Percentiles rank a stretch among this genome's conserved stretches.
phyloP scores from a whole-genome alignment of 2,329 filamentous ascomycete species.

The Coleophoma crateriformis region DNA sequence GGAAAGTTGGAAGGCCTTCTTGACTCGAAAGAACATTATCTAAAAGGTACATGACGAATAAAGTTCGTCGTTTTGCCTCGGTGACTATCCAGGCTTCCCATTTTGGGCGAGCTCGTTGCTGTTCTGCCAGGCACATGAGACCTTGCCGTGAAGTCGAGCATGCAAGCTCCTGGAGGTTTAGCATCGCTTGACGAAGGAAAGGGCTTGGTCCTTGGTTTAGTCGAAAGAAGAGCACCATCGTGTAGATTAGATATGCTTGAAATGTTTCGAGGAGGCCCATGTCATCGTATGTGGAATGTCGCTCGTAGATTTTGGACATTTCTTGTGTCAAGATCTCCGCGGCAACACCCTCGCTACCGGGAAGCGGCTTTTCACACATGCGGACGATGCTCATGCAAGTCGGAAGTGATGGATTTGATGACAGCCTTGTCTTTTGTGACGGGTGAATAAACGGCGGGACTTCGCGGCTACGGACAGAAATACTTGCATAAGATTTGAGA shows the following conservation, averaged over 20 bases:
- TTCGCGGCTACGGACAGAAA: too few relatives aligned
- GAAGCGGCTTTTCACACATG: constrained; percentile 18
- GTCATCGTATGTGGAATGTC: constrained; percentile 4
- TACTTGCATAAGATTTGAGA: too few relatives aligned
- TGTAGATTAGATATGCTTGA: constrained; percentile 49
- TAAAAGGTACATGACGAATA: too few relatives aligned
- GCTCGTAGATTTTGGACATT: constrained; percentile 22
- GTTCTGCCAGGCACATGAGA: too few relatives aligned
- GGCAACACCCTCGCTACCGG: constrained; percentile 20
- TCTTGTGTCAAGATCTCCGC: constrained; percentile 19
- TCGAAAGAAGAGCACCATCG: constrained; percentile 39
- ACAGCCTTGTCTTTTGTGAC: constrained; percentile 12
- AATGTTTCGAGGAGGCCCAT: constrained; percentile 36
- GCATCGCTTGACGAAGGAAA: constrained; percentile 2
- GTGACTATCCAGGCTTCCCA: too few relatives aligned
- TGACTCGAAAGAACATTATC: too few relatives aligned
- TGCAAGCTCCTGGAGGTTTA: too few relatives aligned
- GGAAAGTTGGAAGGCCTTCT: too few relatives aligned
- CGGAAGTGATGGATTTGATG: constrained; percentile 14
- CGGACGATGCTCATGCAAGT: constrained; percentile 24
- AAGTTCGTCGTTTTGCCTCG: too few relatives aligned
- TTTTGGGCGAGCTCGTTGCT: too few relatives aligned
- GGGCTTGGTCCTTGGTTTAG: constrained; percentile 14
- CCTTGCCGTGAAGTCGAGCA: too few relatives aligned
- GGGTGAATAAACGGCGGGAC: constrained; percentile 8